These are phyloP conservation scores for Didymella pomorum DNA, from an alignment of 2,329 filamentous ascomycete species.

Conservation along the genomic window DNA sequence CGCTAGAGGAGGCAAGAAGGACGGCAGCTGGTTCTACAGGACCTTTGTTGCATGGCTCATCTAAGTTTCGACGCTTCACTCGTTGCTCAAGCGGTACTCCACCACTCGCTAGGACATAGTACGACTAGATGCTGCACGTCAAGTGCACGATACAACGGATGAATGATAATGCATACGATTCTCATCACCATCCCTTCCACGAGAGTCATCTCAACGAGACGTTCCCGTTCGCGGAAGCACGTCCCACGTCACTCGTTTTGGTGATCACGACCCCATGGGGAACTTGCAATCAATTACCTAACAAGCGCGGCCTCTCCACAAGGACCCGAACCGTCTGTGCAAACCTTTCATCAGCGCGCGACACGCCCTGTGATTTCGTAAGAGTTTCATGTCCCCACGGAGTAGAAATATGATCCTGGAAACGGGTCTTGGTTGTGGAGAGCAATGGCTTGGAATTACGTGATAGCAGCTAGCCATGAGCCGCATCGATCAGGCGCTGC, in stretches of 20 bases:
- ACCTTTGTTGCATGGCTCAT: conserved; percentile 69
- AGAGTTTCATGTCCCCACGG: conserved; percentile 13
- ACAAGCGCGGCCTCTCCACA: conserved; percentile 2
- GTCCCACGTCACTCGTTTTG: background rate
- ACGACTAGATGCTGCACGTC: background rate
- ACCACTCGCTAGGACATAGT: conserved; percentile 4
- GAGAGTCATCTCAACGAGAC: too few species aligned
- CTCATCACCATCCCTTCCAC: background rate
- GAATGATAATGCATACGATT: conserved; percentile 6
- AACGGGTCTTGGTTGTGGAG: conserved; percentile 11
- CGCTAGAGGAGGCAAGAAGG: conserved; percentile 41
- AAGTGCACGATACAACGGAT: background rate
- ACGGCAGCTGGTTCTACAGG: conserved; percentile 63
- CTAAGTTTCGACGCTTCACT: conserved; percentile 46
- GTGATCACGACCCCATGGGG: conserved; percentile 13
- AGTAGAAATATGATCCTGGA: background rate
- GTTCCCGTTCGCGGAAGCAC: background rate
- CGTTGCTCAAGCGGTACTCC: background rate
- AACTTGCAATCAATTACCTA: conserved; percentile 18
- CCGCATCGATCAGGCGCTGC: background rate
- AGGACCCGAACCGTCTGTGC: conserved; percentile 8
- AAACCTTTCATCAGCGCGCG: background rate
- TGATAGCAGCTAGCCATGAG: conserved; percentile 4
- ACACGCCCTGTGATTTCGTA: conserved; percentile 11
- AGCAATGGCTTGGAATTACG: conserved; percentile 16